Evolutionary conservation across 129 eudicot genomes (phyloP).

Genomic region (Gnaphalium uliginosum): DNA sequence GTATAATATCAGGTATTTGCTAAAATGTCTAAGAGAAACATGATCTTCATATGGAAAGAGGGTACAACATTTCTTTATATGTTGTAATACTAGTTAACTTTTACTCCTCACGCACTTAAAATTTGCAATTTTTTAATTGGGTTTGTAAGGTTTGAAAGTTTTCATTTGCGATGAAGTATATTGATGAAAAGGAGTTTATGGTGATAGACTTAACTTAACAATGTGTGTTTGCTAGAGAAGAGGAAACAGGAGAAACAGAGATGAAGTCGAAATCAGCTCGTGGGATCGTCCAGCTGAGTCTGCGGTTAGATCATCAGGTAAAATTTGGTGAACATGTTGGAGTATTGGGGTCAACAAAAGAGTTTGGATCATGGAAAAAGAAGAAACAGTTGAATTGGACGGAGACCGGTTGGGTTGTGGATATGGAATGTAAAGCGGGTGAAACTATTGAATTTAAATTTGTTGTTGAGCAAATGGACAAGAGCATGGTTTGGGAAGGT

Average conservation of each 20-base stretch:
- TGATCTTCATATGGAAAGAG: not conserved
- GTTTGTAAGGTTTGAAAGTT: not conserved
- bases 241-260: constrained; percentile 39
- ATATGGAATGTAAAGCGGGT: constrained; percentile 49
- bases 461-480: constrained; percentile 55
- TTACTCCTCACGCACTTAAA: not conserved
- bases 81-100: not conserved
- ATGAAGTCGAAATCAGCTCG: constrained; percentile 32
- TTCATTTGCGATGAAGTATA: not conserved
- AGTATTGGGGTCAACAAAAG: constrained; percentile 74
- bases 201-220: constrained; percentile 1
- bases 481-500: constrained; percentile 69
- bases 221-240: constrained; percentile 34
- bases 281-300: constrained; percentile 53
- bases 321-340: constrained; percentile 80
- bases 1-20: constrained; percentile 11
- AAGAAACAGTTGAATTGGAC: constrained; percentile 61
- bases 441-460: constrained; percentile 69
- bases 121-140: not conserved
- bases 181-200: constrained; percentile 6
- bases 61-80: not conserved
- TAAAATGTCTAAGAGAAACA: constrained; percentile 25
- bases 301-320: constrained; percentile 85
- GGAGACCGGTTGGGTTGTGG: constrained; percentile 68
- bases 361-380: constrained; percentile 84